Conservation (phyloP, 305 asterid species). For the Rubia balearica region DNA sequence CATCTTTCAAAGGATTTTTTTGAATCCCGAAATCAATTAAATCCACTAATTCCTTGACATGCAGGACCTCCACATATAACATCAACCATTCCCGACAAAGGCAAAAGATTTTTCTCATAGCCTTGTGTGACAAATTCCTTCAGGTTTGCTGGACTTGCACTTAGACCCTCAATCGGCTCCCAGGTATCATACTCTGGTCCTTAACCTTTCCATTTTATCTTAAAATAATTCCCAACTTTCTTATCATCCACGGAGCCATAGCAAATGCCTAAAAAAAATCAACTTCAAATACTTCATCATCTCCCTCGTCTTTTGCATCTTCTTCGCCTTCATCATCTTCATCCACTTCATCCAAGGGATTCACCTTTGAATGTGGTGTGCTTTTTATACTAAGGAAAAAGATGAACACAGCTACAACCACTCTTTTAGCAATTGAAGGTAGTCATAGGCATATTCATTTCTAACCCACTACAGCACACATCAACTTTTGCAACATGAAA, state of each 20-base stretch:
- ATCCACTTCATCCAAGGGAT: not conserved
- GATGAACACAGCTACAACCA: constrained; percentile 60
- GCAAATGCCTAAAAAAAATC: too few relatives aligned
- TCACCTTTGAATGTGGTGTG: constrained; percentile 21
- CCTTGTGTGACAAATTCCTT: constrained; percentile 52
- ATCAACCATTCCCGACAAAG: constrained; percentile 30
- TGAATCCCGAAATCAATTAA: too few relatives aligned
- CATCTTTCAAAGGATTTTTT: too few relatives aligned
- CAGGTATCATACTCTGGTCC: too few relatives aligned
- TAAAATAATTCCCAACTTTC: too few relatives aligned
- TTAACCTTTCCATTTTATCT: too few relatives aligned
- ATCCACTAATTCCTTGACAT: too few relatives aligned
- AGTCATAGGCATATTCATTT: constrained; percentile 56
- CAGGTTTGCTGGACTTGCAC: constrained; percentile 57
- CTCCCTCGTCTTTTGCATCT: not conserved
- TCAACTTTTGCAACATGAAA: too few relatives aligned
- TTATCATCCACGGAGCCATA: constrained; percentile 25
- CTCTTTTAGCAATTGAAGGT: constrained; percentile 45
- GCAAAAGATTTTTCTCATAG: constrained; percentile 40
- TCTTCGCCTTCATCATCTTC: too few relatives aligned
- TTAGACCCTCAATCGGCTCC: too few relatives aligned
- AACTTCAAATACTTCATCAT: too few relatives aligned
- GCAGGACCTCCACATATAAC: too few relatives aligned
- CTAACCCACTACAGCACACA: constrained; percentile 28
- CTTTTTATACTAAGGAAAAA: constrained; percentile 17